A percentile compares a stretch with the other conserved stretches of the same genome.
Evolutionary conservation across 73 alveolate species (phyloP).

Genomic region (Halteria grandinella): DNA sequence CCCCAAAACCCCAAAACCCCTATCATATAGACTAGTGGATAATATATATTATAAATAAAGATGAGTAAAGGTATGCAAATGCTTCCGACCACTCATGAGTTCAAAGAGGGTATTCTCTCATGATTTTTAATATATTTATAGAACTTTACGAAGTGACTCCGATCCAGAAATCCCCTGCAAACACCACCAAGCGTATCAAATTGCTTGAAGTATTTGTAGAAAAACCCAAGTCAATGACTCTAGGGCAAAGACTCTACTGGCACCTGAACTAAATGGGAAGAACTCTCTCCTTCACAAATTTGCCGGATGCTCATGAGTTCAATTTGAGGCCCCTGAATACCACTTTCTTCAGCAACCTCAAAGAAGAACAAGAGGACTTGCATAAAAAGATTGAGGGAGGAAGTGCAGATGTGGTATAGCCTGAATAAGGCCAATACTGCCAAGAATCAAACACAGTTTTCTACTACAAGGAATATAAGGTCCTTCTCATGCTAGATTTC

Average conservation of each 20-base stretch:
- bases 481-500: conserved; percentile 23
- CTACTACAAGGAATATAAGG: conserved; percentile 30
- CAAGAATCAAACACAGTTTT: conserved; percentile 44
- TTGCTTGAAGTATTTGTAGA: conserved; percentile 36
- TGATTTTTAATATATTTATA: too few relatives aligned
- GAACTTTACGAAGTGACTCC: background rate
- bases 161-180: background rate
- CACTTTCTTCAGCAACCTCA: background rate
- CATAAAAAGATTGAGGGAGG: background rate
- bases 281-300: background rate
- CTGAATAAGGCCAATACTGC: conserved; percentile 16
- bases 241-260: conserved; percentile 36
- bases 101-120: conserved; percentile 19
- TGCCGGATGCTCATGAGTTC: background rate
- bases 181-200: background rate
- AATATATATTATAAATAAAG: background rate
- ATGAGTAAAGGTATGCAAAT: conserved; percentile 15
- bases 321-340: background rate
- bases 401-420: too few relatives aligned
- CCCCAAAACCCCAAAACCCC: background rate
- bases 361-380: background rate
- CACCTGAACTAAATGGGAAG: conserved; percentile 5
- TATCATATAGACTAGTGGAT: background rate
- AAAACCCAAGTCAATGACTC: conserved; percentile 15
- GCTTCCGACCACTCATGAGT: background rate